Evolutionary conservation across 2,329 filamentous ascomycete genomes (phyloP).

Genomic region (Ophiosphaerella korrae): DNA sequence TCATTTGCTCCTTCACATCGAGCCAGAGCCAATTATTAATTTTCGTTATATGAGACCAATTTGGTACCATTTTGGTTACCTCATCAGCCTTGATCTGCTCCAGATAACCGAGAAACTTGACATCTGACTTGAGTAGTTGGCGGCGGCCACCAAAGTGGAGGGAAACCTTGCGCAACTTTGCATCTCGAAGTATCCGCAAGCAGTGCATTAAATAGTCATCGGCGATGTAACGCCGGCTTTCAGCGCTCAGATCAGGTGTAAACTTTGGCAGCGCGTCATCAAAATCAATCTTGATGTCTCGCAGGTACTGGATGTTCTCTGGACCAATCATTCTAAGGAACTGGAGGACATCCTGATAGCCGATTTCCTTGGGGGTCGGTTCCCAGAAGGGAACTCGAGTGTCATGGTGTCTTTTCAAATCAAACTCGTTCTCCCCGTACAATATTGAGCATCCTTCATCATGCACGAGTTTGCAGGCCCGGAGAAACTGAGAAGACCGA

Average conservation of each 20-base stretch:
- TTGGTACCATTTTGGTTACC: conserved; percentile 32
- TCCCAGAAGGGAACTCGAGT: conserved; percentile 50
- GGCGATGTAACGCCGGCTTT: conserved; percentile 55
- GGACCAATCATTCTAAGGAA: conserved; percentile 56
- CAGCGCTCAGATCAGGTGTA: conserved; percentile 46
- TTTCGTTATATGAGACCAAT: conserved; percentile 38
- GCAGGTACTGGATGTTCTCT: conserved; percentile 53
- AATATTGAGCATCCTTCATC: conserved; percentile 55
- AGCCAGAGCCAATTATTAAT: conserved; percentile 37
- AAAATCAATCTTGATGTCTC: conserved; percentile 51
- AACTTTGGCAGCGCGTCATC: conserved; percentile 52
- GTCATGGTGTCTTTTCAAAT: conserved; percentile 48
- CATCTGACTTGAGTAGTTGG: conserved; percentile 40
- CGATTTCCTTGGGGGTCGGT: conserved; percentile 51
- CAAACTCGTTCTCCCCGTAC: conserved; percentile 57
- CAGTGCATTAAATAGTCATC: conserved; percentile 54
- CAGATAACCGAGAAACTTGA: conserved; percentile 53
- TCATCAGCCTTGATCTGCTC: conserved; percentile 52
- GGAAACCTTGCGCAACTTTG: conserved; percentile 50
- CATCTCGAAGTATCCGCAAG: conserved; percentile 50
- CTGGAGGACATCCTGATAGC: conserved; percentile 52
- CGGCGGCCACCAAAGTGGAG: conserved; percentile 52
- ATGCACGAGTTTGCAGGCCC: conserved; percentile 52
- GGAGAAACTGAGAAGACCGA: conserved; percentile 52
- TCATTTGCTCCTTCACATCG: conserved; percentile 43